Conservation (phyloP, 2,329 filamentous ascomycete species). For the Sporothrix brunneoviolacea region DNA sequence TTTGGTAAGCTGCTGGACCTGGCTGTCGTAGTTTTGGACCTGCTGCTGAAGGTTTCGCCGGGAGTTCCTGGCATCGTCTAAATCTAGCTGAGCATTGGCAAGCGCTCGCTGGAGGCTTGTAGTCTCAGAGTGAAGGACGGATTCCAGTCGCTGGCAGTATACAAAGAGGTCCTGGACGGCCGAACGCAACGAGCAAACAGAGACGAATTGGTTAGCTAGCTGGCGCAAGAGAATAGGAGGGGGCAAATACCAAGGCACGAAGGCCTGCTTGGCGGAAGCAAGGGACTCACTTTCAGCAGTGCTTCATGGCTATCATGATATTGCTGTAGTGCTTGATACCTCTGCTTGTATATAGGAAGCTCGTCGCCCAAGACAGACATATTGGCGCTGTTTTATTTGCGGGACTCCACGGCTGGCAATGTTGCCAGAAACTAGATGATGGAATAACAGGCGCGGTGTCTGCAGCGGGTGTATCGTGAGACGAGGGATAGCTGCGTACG, state of each 20-base stretch:
- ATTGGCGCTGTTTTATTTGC: background rate
- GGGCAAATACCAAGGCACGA: background rate
- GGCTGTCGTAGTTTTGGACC: slow-evolving; percentile 33
- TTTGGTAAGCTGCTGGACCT: slow-evolving; percentile 28
- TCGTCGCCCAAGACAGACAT: background rate
- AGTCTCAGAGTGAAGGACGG: slow-evolving; percentile 38
- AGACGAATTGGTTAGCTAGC: background rate
- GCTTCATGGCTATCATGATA: slow-evolving; percentile 7
- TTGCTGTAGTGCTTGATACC: slow-evolving; percentile 5
- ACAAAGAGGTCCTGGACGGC: slow-evolving; percentile 46
- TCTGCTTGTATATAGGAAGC: background rate
- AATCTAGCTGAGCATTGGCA: slow-evolving; percentile 40
- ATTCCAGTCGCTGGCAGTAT: slow-evolving; percentile 40
- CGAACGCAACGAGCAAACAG: no score
- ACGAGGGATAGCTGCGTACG: no score
- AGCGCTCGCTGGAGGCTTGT: slow-evolving; percentile 34
- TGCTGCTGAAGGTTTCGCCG: slow-evolving; percentile 45
- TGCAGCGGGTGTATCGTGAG: no score
- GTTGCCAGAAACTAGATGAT: no score
- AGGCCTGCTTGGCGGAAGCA: background rate
- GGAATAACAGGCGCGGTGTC: no score
- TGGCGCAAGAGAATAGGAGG: background rate
- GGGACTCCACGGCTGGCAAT: no score
- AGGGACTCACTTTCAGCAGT: background rate
- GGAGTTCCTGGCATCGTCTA: slow-evolving; percentile 41